A percentile compares a stretch with the other conserved stretches of the same genome.
These are phyloP conservation scores for Neocallimastix lanati DNA, from an alignment of 192 early-diverging fungal species.

Conservation along the genomic window DNA sequence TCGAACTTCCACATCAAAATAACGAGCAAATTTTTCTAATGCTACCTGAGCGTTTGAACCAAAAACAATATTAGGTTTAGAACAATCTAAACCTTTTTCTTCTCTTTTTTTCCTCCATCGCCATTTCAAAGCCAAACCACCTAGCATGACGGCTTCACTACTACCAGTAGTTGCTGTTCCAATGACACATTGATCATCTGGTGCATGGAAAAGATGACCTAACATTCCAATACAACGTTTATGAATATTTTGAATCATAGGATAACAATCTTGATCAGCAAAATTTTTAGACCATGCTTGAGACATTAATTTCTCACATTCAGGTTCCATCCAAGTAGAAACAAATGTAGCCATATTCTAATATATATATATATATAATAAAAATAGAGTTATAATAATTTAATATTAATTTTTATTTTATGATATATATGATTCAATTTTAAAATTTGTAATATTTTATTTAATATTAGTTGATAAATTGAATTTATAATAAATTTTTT, in stretches of 20 bases:
- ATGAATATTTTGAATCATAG: conserved; percentile 42
- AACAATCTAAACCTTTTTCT: conserved; percentile 39
- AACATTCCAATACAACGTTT: conserved; percentile 47
- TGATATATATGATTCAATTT: too few relatives aligned
- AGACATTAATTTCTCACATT: conserved; percentile 57
- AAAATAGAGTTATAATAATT: too few relatives aligned
- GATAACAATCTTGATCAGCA: conserved; percentile 50
- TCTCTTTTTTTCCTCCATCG: conserved; percentile 43
- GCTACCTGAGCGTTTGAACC: conserved; percentile 58
- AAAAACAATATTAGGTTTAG: conserved; percentile 62
- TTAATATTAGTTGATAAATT: too few relatives aligned
- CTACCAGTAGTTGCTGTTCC: conserved; percentile 62
- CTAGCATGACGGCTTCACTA: conserved; percentile 60
- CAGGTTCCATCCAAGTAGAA: conserved; percentile 63
- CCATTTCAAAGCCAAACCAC: conserved; percentile 58
- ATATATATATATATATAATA: too few relatives aligned
- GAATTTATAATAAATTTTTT: too few relatives aligned
- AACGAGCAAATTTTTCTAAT: conserved; percentile 48
- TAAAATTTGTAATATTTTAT: too few relatives aligned
- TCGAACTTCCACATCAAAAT: conserved; percentile 60
- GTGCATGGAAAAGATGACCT: conserved; percentile 45
- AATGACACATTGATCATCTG: conserved; percentile 19
- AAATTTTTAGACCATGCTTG: conserved; percentile 66
- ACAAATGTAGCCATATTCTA: conserved; percentile 12
- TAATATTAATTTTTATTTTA: too few relatives aligned